These are phyloP conservation scores for Penicillium sp. DNA, from an alignment of 2,329 filamentous ascomycete genomes.

Conservation along the genomic window DNA sequence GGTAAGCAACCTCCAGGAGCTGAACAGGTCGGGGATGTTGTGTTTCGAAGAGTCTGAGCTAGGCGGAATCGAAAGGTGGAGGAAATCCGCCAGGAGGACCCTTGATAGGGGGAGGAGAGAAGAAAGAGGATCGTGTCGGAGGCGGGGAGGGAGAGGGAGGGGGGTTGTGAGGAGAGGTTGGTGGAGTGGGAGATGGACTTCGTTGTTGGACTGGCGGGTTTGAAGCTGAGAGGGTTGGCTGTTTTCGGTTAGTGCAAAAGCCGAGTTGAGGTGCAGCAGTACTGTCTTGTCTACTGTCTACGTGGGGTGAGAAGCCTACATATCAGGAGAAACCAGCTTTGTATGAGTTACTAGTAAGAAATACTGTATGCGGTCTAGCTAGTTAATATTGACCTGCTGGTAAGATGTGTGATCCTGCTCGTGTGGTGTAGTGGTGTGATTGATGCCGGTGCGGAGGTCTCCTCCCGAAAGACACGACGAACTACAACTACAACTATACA, in stretches of 20 bases:
- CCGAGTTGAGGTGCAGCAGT: slow-evolving; percentile 22
- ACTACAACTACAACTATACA: background rate
- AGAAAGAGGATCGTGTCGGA: slow-evolving; percentile 17
- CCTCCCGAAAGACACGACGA: background rate
- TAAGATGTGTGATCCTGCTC: too few species aligned
- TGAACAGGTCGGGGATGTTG: slow-evolving; percentile 11
- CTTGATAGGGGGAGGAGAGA: slow-evolving; percentile 22
- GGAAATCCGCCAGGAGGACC: slow-evolving; percentile 29
- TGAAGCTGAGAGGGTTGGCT: slow-evolving; percentile 45
- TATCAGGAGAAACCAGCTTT: too few species aligned
- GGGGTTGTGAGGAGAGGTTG: slow-evolving; percentile 31
- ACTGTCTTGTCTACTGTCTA: too few species aligned
- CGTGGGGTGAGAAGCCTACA: too few species aligned
- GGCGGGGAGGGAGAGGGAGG: slow-evolving; percentile 17
- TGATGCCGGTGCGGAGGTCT: background rate
- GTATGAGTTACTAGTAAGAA: too few species aligned
- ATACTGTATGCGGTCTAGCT: too few species aligned
- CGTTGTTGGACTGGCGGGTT: slow-evolving; percentile 40
- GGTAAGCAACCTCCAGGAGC: slow-evolving; percentile 29
- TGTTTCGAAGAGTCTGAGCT: slow-evolving; percentile 18
- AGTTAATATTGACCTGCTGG: too few species aligned
- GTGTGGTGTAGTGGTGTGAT: background rate
- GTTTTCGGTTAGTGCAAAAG: slow-evolving; percentile 46
- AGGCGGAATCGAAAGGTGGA: slow-evolving; percentile 27
- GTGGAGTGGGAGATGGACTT: slow-evolving; percentile 38